These are phyloP conservation scores for Cyberlindnera samutprakarnensis DNA, from an alignment of 805 yeast species.

Conservation along the genomic window DNA sequence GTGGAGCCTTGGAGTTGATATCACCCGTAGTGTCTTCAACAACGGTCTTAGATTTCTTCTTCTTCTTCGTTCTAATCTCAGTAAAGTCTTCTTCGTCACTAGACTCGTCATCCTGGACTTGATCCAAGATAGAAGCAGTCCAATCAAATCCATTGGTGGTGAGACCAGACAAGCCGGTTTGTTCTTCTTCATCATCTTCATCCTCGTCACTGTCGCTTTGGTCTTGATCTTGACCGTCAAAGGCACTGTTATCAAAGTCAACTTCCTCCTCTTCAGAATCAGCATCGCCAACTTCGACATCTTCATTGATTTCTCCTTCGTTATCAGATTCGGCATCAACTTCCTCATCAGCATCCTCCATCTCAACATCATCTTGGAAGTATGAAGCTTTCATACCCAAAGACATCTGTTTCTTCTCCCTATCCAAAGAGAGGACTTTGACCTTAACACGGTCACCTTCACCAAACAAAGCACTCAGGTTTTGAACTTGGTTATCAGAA, in stretches of 20 bases:
- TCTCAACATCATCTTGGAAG: slow-evolving; percentile 40
- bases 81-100: slow-evolving; percentile 44
- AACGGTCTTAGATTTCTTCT: slow-evolving; percentile 31
- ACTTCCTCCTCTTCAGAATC: slow-evolving; percentile 10
- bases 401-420: slow-evolving; percentile 65
- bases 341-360: slow-evolving; percentile 24
- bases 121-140: slow-evolving; percentile 87
- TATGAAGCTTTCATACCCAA: slow-evolving; percentile 94
- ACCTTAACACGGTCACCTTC: slow-evolving; percentile 91
- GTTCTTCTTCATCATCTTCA: slow-evolving; percentile 25
- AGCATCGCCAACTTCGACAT: slow-evolving; percentile 16
- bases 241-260: slow-evolving; percentile 1
- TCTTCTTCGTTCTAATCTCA: slow-evolving; percentile 37
- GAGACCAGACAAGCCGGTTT: slow-evolving; percentile 41
- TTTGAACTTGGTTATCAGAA: slow-evolving; percentile 57
- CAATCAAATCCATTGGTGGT: slow-evolving; percentile 90
- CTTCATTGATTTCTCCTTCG: slow-evolving; percentile 13
- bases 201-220: slow-evolving; percentile 9
- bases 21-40: slow-evolving; percentile 82
- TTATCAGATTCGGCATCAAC: slow-evolving; percentile 20
- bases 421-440: slow-evolving; percentile 57
- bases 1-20: slow-evolving; percentile 78
- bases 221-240: slow-evolving; percentile 7
- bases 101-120: slow-evolving; percentile 53
- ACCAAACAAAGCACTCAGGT: slow-evolving; percentile 61